Conservation (phyloP, 2,329 filamentous ascomycete species). For the Phoma herbarum region DNA sequence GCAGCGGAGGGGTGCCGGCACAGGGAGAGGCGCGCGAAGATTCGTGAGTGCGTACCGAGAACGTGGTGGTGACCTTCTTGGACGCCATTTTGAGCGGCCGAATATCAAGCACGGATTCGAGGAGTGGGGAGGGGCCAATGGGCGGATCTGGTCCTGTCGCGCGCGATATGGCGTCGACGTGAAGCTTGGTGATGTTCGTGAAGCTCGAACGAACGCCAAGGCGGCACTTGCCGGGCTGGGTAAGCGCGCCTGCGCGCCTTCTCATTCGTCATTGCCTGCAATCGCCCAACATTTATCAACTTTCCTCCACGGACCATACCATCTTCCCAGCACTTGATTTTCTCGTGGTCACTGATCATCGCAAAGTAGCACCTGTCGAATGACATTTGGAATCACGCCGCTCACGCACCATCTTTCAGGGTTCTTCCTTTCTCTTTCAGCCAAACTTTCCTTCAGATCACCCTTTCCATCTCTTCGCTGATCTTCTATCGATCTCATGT, state of each 20-base stretch:
- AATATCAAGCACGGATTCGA: slow-evolving; percentile 20
- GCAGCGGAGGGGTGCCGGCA: slow-evolving; percentile 19
- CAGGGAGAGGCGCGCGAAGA: slow-evolving; percentile 6
- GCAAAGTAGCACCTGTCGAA: too few species aligned
- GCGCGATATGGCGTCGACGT: slow-evolving; percentile 29
- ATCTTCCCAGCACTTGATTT: too few species aligned
- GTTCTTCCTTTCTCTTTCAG: too few species aligned
- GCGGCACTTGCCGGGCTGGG: slow-evolving; percentile 29
- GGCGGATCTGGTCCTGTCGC: slow-evolving; percentile 27
- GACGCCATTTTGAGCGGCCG: slow-evolving; percentile 40
- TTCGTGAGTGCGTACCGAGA: slow-evolving; percentile 37
- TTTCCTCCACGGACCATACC: too few species aligned
- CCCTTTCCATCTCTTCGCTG: too few species aligned
- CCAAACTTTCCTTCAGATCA: too few species aligned
- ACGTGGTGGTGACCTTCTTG: slow-evolving; percentile 44
- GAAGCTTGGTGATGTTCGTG: slow-evolving; percentile 39
- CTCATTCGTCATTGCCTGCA: slow-evolving; percentile 26
- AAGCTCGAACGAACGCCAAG: slow-evolving; percentile 36
- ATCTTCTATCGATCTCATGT: too few species aligned
- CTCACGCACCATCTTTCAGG: too few species aligned
- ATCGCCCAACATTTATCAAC: too few species aligned
- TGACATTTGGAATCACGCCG: too few species aligned
- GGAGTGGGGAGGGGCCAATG: slow-evolving; percentile 39
- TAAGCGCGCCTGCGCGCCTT: slow-evolving; percentile 19
- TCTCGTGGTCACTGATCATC: too few species aligned